Percentiles rank a stretch among this genome's conserved stretches.
Conservation (phyloP, 1,284 basidiomycete genomes). For the Puccinia hordei region DNA sequence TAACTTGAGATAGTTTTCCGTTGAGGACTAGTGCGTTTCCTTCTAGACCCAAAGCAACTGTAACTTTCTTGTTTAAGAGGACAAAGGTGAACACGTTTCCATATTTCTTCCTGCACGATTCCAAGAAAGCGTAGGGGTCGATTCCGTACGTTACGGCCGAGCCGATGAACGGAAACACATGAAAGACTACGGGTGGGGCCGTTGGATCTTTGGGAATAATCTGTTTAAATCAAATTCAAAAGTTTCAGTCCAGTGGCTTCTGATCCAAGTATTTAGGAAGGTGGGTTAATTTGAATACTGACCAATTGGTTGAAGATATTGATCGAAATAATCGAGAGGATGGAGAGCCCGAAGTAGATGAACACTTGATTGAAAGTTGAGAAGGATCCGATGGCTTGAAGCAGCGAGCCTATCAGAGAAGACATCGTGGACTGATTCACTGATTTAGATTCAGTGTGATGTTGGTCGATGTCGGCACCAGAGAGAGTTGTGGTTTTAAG, state of each 20-base stretch:
- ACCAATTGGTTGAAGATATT: constrained; percentile 28
- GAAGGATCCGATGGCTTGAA: constrained; percentile 8
- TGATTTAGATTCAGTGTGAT: no score
- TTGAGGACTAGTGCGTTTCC: constrained; percentile 95
- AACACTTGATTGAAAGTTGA: background rate
- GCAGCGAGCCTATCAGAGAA: background rate
- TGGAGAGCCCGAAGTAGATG: background rate
- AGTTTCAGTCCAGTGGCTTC: background rate
- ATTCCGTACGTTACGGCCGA: constrained; percentile 74
- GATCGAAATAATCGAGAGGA: background rate
- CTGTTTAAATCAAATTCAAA: background rate
- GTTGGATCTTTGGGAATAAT: constrained; percentile 54
- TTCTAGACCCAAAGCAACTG: constrained; percentile 85
- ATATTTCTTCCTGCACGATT: constrained; percentile 74
- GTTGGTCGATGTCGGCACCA: no score
- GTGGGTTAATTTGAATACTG: background rate
- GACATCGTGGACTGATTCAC: background rate
- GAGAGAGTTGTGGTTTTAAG: background rate
- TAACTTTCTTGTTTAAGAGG: constrained; percentile 83
- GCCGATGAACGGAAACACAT: constrained; percentile 74
- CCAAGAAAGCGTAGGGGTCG: constrained; percentile 76
- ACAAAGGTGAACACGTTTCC: constrained; percentile 89
- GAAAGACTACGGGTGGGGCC: constrained; percentile 75
- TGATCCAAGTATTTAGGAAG: no score
- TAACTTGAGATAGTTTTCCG: constrained; percentile 86